phyloP scores from a whole-genome alignment of 2,329 filamentous ascomycete species.

The Albifimbria verrucaria region DNA sequence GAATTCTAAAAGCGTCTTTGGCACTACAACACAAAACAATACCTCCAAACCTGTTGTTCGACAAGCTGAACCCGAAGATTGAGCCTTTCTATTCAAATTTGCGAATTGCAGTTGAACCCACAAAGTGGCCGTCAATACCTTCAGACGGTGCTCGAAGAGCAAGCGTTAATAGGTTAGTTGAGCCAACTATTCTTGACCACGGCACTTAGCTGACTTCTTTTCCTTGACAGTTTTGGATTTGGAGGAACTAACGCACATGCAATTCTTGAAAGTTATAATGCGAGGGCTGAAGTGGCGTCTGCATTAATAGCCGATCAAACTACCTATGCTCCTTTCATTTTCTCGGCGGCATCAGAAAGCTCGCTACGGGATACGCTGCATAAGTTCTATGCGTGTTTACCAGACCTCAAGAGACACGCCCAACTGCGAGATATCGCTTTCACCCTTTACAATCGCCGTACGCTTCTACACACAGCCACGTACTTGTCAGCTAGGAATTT shows the following conservation, averaged over 20 bases:
- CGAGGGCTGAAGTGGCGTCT: neutral
- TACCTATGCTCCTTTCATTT: constrained; percentile 4
- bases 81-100: neutral
- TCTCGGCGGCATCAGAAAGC: constrained; percentile 2
- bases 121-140: neutral
- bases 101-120: neutral
- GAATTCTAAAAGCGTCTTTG: neutral
- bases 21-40: neutral
- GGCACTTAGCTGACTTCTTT: neutral
- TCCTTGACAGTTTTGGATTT: neutral
- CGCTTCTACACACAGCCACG: neutral
- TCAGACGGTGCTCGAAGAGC: neutral
- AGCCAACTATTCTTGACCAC: neutral
- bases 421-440: neutral
- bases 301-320: neutral
- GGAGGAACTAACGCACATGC: constrained; percentile 1
- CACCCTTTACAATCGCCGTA: neutral
- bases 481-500: neutral
- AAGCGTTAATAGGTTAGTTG: constrained; percentile 1
- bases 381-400: constrained; percentile 27
- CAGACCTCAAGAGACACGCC: constrained; percentile 13
- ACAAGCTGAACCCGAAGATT: neutral
- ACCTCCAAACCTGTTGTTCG: neutral
- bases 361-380: constrained; percentile 1
- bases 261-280: neutral